These are phyloP conservation scores for Magnusiomyces ingens DNA, from an alignment of 1,139 yeast species.

Conservation along the genomic window DNA sequence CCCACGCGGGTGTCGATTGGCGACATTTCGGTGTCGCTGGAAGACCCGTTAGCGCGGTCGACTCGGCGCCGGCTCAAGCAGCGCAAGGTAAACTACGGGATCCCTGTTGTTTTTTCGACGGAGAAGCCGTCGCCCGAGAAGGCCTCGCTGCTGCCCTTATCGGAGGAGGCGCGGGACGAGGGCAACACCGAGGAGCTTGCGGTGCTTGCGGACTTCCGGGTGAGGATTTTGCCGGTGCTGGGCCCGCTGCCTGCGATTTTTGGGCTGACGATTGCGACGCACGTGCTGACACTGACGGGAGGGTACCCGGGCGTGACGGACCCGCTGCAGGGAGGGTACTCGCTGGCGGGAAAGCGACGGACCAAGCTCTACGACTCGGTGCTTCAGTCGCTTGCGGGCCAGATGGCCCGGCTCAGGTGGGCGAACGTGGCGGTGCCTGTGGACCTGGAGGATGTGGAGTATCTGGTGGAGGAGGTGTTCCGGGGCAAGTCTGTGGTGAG, in stretches of 20 bases:
- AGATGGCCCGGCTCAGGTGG: slow-evolving; percentile 66
- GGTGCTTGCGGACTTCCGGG: slow-evolving; percentile 83
- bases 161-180: slow-evolving; percentile 67
- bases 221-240: slow-evolving; percentile 84
- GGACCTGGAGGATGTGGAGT: slow-evolving; percentile 65
- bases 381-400: slow-evolving; percentile 78
- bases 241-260: slow-evolving; percentile 97
- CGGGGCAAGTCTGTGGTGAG: slow-evolving; percentile 87
- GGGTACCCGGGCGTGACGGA: slow-evolving; percentile 71
- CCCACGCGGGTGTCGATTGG: slow-evolving; percentile 76
- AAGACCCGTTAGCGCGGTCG: slow-evolving; percentile 86
- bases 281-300: slow-evolving; percentile 67
- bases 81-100: slow-evolving; percentile 65
- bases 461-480: slow-evolving; percentile 85
- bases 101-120: slow-evolving; percentile 85
- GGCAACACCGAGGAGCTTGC: slow-evolving; percentile 65
- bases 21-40: slow-evolving; percentile 73
- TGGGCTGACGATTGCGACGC: slow-evolving; percentile 84
- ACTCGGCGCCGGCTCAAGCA: slow-evolving; percentile 78
- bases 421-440: slow-evolving; percentile 57
- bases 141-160: slow-evolving; percentile 76
- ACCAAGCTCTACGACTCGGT: slow-evolving; percentile 77
- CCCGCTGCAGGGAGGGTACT: slow-evolving; percentile 36
- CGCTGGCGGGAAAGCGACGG: slow-evolving; percentile 83
- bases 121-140: slow-evolving; percentile 96